Base-by-base conservation (phyloP, 371 early-diverging fungal genomes). In the Rhizopus arrhizus region DNA sequence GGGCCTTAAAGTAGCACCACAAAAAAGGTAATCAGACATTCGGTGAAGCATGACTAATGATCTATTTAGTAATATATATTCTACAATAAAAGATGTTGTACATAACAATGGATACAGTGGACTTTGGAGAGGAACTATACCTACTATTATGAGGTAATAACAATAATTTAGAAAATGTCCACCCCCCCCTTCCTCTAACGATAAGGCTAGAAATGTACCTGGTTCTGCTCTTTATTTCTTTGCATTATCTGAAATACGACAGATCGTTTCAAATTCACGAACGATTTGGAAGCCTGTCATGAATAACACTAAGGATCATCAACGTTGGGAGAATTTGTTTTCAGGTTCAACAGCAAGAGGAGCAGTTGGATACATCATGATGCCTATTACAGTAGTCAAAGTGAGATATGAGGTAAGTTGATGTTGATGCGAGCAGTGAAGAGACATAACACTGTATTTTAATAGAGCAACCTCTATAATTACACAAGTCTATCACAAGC, bases 361-460 rank as follows among this genome's bases (percentile, higher is more conserved):
- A 9, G 61, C 86, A 5, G 91, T 91, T 9, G 97, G 96, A 0
- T 87, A 94, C 53, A 65, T 95, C 0, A 84, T 96, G 84, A 98
- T 96, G 97, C 98, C 98, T 0, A 82, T 94, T 4, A 91, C 96
- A 4, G 92, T 97, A 35, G 82, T 96, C 59, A 98, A 98, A 80
- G 91, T 94, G 35, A 83, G 95, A 53, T 95, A 85, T 62, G 98
- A 97, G 84, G 92, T 91, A 76, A 60, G 29, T 22, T 22, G 22
- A 2, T 22, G 22, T 22, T 22, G 22, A 22, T 22, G 22, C 0
- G 22, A 22, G 22, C 22, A 3, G 16, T 10, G 35, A 16, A 8
- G 28, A 3, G 5, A 29, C 16, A 32, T 32, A 7, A 47, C 47
- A 22, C 2, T 40, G 8, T 40, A 10, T 2, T 13, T 32, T 34